Conservation (phyloP, 768 basidiomycete species). For the Mycena rebaudengoi region DNA sequence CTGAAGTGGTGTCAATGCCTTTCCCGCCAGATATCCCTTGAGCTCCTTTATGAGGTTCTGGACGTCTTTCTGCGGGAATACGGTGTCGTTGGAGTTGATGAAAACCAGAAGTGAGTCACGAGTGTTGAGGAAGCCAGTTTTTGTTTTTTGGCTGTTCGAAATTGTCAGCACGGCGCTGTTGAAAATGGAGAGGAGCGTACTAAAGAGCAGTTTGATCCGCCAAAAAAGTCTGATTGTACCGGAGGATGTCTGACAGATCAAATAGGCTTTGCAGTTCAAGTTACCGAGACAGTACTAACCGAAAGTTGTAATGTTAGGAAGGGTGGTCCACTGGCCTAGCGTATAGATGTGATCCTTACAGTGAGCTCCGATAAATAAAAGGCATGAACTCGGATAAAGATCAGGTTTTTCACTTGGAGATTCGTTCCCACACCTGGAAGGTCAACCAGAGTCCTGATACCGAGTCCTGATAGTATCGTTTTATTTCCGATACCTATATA, state of each 20-base stretch:
- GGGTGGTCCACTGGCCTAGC: background rate
- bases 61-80: background rate
- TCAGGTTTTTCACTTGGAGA: background rate
- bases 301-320: background rate
- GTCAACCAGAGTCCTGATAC: background rate
- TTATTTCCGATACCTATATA: background rate
- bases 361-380: background rate
- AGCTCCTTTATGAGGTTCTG: background rate
- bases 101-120: background rate
- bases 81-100: background rate
- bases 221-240: background rate
- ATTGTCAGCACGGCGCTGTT: background rate
- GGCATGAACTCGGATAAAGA: background rate
- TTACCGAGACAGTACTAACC: background rate
- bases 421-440: background rate
- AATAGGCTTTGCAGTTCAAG: background rate
- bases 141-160: background rate
- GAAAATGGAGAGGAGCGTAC: background rate
- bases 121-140: background rate
- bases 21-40: background rate
- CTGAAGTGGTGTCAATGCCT: background rate
- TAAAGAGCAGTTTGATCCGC: background rate
- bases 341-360: background rate
- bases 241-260: background rate
- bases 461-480: background rate